Evolutionary conservation across 306 rosid species (phyloP), one percentile per base, ranked within the genome.

Genomic region (Potentilla sterilis): DNA sequence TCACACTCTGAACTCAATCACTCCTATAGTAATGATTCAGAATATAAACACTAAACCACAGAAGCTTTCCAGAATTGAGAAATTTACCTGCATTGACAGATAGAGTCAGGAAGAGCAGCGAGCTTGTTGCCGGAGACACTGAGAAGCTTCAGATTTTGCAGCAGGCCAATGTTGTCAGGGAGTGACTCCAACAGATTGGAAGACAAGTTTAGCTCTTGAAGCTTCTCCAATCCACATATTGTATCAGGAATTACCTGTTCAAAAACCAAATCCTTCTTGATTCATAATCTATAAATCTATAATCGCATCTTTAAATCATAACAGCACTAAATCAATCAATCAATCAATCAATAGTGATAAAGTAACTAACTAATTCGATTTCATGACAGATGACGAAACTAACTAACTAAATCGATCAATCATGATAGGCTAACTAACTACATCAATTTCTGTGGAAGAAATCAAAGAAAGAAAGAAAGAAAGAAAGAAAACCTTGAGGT

Each of bases 81-180:
- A 70, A 16, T 62, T 51, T 82, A 95, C 99, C 91, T 89, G 99
- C 99, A 95, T 15, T 85, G 88, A 82, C 90, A 80, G 63, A 92
- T 85, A 63, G 96, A 70, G 76, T 95, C 98, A 49, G 99, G 99
- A 81, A 95, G 96, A 66, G 87, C 70, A 24, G 0, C 66, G 32
- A 95, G 80, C 90, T 89, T 95, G 91, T 95, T 95, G 54, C 86
- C 92, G 0, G 92, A 86, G 69, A 89, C 92, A 85, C 81, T 86
- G 57, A 95, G 87, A 54, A 89, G 32, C 77, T 87, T 95, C 85
- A 95, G 75, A 74, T 83, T 90, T 37, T 92, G 97, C 83, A 95
- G 71, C 82, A 88, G 75, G 66, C 99, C 99, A 83, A 92, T 90
- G 14, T 96, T 74, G 72, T 95, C 97, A 2, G 99, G 98, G 64